Conservation (phyloP, 495 filamentous ascomycete genomes). For the Penicillium dipodomyicola region DNA sequence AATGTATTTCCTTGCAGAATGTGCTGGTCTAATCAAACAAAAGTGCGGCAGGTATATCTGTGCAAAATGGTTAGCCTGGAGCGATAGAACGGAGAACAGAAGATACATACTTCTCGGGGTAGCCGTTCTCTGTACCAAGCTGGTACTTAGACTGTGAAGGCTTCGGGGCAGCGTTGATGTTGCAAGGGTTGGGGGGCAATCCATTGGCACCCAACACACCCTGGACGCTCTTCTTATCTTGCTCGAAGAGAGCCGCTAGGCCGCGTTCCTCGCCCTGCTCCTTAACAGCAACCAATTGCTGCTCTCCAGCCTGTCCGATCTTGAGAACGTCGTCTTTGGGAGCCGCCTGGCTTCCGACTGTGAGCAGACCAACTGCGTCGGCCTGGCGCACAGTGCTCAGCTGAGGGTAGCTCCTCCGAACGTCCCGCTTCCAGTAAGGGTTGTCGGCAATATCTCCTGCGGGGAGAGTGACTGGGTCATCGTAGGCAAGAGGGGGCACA, state of each 20-base stretch:
- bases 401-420: slow-evolving; percentile 79
- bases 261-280: slow-evolving; percentile 71
- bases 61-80: slow-evolving; percentile 21
- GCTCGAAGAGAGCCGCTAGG: slow-evolving; percentile 68
- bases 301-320: slow-evolving; percentile 77
- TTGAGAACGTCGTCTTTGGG: slow-evolving; percentile 74
- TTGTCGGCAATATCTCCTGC: slow-evolving; percentile 95
- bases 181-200: slow-evolving; percentile 78
- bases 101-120: slow-evolving; percentile 49
- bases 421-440: slow-evolving; percentile 95
- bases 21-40: slow-evolving; percentile 38
- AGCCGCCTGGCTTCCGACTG: slow-evolving; percentile 74
- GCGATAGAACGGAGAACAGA: not conserved
- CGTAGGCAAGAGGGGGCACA: slow-evolving; percentile 71
- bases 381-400: slow-evolving; percentile 77
- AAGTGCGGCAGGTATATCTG: slow-evolving; percentile 56
- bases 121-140: slow-evolving; percentile 46
- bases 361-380: slow-evolving; percentile 81
- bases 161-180: slow-evolving; percentile 41
- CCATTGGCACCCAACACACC: slow-evolving; percentile 70
- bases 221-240: slow-evolving; percentile 59
- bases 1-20: slow-evolving; percentile 7
- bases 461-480: slow-evolving; percentile 88
- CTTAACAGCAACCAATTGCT: slow-evolving; percentile 78
- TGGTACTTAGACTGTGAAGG: slow-evolving; percentile 43